Conservation (phyloP, 768 basidiomycete genomes). For the Lactarius trivialis region DNA sequence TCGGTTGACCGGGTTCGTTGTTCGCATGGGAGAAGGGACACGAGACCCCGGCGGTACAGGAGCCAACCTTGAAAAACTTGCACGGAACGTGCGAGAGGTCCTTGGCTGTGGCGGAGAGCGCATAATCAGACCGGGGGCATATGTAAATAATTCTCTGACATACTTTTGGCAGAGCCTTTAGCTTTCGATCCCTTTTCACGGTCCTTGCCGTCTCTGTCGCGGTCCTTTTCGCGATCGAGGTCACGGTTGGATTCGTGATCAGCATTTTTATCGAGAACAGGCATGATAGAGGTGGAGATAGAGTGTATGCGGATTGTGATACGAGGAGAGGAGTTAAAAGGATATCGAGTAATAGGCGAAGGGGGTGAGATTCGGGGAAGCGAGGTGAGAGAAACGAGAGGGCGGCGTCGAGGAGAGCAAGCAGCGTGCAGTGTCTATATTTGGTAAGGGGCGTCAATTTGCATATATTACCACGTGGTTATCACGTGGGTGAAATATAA, state of each 20-base stretch:
- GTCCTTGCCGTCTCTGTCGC: constrained; percentile 22
- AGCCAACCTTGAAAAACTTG: constrained; percentile 93
- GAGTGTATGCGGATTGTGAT: background rate
- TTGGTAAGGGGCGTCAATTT: constrained; percentile 10
- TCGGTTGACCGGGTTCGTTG: constrained; percentile 68
- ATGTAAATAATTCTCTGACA: background rate
- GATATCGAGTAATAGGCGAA: constrained; percentile 11
- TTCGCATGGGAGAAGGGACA: constrained; percentile 90
- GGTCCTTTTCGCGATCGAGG: constrained; percentile 21
- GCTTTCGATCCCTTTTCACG: constrained; percentile 24
- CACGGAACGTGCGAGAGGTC: constrained; percentile 95
- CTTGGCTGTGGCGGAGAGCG: constrained; percentile 45
- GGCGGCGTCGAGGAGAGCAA: constrained; percentile 19
- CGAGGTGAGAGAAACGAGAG: constrained; percentile 9
- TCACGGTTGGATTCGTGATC: constrained; percentile 22
- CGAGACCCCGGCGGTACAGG: constrained; percentile 87
- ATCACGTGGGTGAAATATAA: constrained; percentile 3
- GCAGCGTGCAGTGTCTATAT: constrained; percentile 11
- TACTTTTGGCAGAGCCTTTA: constrained; percentile 27
- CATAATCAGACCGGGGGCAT: constrained; percentile 8
- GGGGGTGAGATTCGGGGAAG: constrained; percentile 2
- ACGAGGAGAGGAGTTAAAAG: background rate
- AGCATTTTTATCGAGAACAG: constrained; percentile 22
- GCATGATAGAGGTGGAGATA: constrained; percentile 17
- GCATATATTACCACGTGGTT: background rate